Evolutionary conservation across 345 rosid species (phyloP).

Genomic region (Eucalyptus victrix): DNA sequence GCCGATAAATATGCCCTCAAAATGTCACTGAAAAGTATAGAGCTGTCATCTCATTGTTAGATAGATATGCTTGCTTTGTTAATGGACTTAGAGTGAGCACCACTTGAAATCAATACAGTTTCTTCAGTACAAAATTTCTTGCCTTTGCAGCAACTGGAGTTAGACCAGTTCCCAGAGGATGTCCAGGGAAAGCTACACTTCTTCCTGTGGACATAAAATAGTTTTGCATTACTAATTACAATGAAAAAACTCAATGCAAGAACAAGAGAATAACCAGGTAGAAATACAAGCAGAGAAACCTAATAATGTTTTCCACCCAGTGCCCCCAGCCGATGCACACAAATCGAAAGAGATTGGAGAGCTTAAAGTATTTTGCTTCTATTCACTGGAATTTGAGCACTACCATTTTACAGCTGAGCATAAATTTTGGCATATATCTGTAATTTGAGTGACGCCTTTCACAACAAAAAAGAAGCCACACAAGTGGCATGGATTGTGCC

Average conservation of each 20-base stretch:
- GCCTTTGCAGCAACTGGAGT: conserved; percentile 89
- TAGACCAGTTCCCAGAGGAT: conserved; percentile 87
- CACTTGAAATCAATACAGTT: conserved; percentile 21
- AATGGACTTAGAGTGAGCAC: conserved; percentile 24
- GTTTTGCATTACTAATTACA: background rate
- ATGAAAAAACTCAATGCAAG: background rate
- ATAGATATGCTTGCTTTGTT: background rate
- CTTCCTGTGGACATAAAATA: conserved; percentile 40
- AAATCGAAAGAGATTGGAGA: background rate
- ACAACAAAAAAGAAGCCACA: background rate
- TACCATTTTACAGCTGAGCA: background rate
- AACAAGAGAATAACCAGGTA: background rate
- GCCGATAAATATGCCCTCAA: background rate
- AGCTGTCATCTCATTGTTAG: background rate
- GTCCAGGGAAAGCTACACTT: conserved; percentile 98
- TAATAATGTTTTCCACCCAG: background rate
- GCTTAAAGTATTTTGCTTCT: background rate
- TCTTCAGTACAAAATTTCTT: conserved; percentile 20
- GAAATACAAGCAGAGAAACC: background rate
- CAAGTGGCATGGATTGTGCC: background rate
- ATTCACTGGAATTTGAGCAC: background rate
- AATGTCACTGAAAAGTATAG: background rate
- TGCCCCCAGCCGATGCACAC: background rate
- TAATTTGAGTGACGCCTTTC: background rate
- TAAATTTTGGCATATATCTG: background rate